These are phyloP conservation scores for Glebionis coronaria DNA, from an alignment of 129 eudicot genomes.

Conservation along the genomic window DNA sequence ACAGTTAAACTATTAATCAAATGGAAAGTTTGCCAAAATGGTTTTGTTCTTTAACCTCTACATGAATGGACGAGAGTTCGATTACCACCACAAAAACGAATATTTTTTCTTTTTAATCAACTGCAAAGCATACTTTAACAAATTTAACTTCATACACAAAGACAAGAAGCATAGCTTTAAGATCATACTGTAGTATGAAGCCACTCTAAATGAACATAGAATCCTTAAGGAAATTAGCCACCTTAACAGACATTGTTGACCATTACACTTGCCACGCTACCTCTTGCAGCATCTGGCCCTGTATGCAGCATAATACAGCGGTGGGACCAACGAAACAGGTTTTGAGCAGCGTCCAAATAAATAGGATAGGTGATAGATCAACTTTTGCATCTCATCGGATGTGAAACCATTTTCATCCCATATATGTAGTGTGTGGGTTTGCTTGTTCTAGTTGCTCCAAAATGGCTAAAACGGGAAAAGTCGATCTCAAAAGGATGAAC, in stretches of 20 bases:
- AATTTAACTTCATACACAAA: no score
- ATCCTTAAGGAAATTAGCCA: no score
- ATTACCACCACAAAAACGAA: no score
- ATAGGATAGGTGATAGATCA: constrained; percentile 62
- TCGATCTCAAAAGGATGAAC: constrained; percentile 60
- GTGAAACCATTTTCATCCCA: constrained; percentile 57
- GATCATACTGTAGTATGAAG: no score
- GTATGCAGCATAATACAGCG: constrained; percentile 75
- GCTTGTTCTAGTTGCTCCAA: constrained; percentile 74
- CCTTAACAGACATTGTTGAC: not conserved
- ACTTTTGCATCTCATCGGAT: constrained; percentile 58
- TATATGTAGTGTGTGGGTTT: constrained; percentile 74
- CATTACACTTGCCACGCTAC: constrained; percentile 32
- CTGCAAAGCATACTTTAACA: no score
- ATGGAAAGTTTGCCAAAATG: no score
- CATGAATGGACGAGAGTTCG: no score
- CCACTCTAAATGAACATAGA: no score
- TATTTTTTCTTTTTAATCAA: no score
- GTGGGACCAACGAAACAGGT: constrained; percentile 79
- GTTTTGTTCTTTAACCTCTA: no score
- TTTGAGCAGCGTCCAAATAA: constrained; percentile 73
- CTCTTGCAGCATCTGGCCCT: constrained; percentile 71
- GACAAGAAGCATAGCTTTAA: no score
- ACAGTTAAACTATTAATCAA: no score
- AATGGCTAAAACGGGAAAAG: constrained; percentile 67